A percentile compares a stretch with the other conserved stretches of the same genome.
phyloP scores from a whole-genome alignment of 768 basidiomycete species.

The Lentinula edodes region DNA sequence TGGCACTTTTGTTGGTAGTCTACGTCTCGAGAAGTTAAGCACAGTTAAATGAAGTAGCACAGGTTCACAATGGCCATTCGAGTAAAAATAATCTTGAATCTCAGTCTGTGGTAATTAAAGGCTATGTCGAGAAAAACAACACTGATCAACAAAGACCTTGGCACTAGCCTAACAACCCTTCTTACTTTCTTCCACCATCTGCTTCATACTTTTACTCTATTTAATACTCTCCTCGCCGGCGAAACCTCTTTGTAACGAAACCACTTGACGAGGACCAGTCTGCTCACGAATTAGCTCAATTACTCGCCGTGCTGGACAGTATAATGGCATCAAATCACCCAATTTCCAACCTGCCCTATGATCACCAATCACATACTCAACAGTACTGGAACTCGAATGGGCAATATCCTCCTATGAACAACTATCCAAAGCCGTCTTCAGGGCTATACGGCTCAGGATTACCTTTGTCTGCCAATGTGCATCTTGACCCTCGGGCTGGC shows the following conservation, averaged over 20 bases:
- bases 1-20: too few species aligned
- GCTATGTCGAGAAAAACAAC: neutral
- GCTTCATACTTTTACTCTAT: neutral
- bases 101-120: neutral
- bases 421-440: neutral
- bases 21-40: too few species aligned
- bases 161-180: neutral
- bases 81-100: too few species aligned
- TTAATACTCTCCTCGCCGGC: conserved; percentile 2
- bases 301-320: neutral
- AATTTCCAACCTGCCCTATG: conserved; percentile 1
- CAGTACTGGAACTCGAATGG: conserved; percentile 6
- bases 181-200: neutral
- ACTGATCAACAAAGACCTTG: neutral
- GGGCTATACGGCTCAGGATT: neutral
- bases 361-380: neutral
- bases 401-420: conserved; percentile 1
- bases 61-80: too few species aligned
- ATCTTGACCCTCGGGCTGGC: conserved; percentile 10
- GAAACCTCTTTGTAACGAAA: conserved; percentile 4
- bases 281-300: neutral
- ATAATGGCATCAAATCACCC: conserved; percentile 2
- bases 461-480: neutral
- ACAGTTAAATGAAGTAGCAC: too few species aligned
- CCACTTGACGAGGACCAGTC: neutral